Evolutionary conservation across 805 yeast genomes (phyloP), one percentile per base, ranked within the genome.

Genomic region (Ogataea kodamae): DNA sequence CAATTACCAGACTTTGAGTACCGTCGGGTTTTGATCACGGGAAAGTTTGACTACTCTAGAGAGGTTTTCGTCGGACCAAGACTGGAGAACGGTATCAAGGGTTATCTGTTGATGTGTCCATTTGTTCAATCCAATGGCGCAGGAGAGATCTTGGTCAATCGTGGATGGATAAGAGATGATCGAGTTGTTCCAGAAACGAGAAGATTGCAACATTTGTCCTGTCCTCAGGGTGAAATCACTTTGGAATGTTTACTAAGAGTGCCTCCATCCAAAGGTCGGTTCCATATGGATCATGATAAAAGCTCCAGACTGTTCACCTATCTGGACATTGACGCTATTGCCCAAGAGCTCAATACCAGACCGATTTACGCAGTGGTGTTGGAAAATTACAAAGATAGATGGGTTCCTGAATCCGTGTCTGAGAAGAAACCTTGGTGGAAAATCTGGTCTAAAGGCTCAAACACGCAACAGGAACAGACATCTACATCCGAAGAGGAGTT

Each of bases 61-160:
- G 98, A 92, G 57, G 76, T 88, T 62, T 82, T 85, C 50, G 86
- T 92, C 33, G 97, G 97, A 0, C 97, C 98, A 5, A 71, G 96
- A 44, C 67, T 82, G 30, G 69, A 70, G 45, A 78, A 86, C 42
- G 86, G 80, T 27, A 70, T 68, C 4, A 72, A 77, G 37, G 98
- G 98, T 1, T 92, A 85, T 57, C 61, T 74, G 15, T 70, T 90
- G 5, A 76, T 84, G 18, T 81, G 94, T 5, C 97, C 98, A 9
- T 76, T 92, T 49, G 71, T 76, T 15, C 74, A 95, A 40, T 64
- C 75, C 4, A 78, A 75, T 41, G 84, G 87, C 15, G 92, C 88
- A 2, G 73, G 79, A 29, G 89, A 84, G 33, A 65, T 92, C 11
- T 64, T 92, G 34, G 72, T 92, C 18, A 94, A 86, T 55, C 73